A percentile compares a stretch with the other conserved stretches of the same genome.
Conservation (phyloP, 108 stramenopile species). For the Stephanodiscus triporus region DNA sequence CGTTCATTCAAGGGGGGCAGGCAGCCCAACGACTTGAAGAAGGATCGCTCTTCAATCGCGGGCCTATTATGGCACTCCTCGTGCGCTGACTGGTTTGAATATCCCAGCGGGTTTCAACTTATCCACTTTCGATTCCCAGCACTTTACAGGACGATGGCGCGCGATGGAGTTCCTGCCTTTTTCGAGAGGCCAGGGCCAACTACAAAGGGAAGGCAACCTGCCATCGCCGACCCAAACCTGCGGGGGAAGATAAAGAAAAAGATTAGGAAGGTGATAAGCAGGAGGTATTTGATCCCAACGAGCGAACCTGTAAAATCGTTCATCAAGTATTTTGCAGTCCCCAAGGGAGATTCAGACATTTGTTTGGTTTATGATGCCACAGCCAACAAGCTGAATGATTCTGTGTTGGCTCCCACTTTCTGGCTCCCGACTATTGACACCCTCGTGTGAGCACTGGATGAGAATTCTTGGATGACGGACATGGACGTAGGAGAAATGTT, state of each 20-base stretch:
- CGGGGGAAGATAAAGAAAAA: conserved; percentile 16
- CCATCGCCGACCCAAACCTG: background rate
- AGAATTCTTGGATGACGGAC: background rate
- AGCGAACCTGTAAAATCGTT: conserved; percentile 6
- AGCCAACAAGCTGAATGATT: conserved; percentile 42
- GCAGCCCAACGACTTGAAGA: too few species aligned
- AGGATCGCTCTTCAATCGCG: too few species aligned
- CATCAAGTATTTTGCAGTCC: conserved; percentile 48
- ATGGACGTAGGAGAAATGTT: background rate
- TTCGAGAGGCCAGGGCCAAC: conserved; percentile 12
- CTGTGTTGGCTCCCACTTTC: conserved; percentile 50
- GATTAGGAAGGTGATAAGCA: conserved; percentile 31
- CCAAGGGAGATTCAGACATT: conserved; percentile 19
- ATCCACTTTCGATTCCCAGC: conserved; percentile 21
- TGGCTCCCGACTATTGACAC: conserved; percentile 45
- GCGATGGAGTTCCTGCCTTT: conserved; percentile 12
- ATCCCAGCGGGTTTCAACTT: background rate
- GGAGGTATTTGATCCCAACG: conserved; percentile 17
- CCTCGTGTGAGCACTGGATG: background rate
- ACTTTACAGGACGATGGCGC: conserved; percentile 7
- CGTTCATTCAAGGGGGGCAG: too few species aligned
- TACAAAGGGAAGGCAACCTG: background rate
- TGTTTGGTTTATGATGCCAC: conserved; percentile 53
- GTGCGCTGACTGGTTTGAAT: conserved; percentile 38
- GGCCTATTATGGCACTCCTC: too few species aligned